Base-by-base conservation (phyloP, 2,329 filamentous ascomycete genomes). In the Neopestalotiopsis clavispora region DNA sequence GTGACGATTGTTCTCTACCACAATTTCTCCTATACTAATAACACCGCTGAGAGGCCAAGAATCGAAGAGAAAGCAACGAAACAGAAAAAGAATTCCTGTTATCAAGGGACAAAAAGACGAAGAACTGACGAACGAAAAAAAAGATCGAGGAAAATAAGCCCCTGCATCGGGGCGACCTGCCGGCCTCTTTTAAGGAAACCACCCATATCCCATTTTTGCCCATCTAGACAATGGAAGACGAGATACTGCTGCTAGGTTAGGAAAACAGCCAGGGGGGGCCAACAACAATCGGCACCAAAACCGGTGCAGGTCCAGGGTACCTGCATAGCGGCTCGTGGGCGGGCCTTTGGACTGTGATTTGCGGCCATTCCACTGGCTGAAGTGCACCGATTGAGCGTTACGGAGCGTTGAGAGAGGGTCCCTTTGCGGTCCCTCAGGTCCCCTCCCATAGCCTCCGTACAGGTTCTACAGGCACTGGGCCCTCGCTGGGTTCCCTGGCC, bases 121-220 rank as follows among this genome's bases (percentile, higher is more conserved):
- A 34, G 49, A 40, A 65, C 62, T 62, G 59, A 62, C 59, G 59
- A 62, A 14, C 13, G 34, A 45, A 28, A 64, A 64, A 56, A 45
- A 52, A 65, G 40, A 65, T 65, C n/a, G 23, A 34, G 23, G 4
- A 28, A 28, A 28, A 38, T 6, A 42, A 63, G 20, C 60, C 30
- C 30, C 40, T 30, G n/a, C 20, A 14, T 49, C n/a, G 63, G 63
- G 49, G 49, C 32, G 28, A 20, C 17, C 45, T 38, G 34, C 34
- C 40, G n/a, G 32, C 63, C 63, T 66, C 52, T 66, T 52, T 52
- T 52, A 52, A 23, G 45, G 20, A 66, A 66, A 66, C 42, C 42
- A 20, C 49, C 63, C 63, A 66, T 57, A 34, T 45, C 42, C 34
- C 14, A 34, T 30, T 40, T 67, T 57, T 17, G 23, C 42, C 34